These are phyloP conservation scores for Primulina eburnea DNA, from an alignment of 257 asterid genomes.

Conservation along the genomic window DNA sequence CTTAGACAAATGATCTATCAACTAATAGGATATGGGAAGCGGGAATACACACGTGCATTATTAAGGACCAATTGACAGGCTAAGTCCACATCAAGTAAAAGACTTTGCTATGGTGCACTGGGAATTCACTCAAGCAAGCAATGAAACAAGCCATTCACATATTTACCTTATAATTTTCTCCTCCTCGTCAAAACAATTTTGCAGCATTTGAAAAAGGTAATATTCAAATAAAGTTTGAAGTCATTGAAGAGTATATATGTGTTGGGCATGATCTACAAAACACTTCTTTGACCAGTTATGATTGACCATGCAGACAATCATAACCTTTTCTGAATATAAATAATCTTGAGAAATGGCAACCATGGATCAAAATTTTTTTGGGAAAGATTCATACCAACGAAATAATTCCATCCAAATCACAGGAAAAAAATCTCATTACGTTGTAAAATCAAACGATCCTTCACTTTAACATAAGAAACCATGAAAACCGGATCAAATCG, in stretches of 20 bases:
- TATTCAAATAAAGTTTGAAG: no score
- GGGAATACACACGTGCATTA: no score
- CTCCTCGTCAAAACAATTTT: background rate
- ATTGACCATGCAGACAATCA: background rate
- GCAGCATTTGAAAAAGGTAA: background rate
- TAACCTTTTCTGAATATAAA: background rate
- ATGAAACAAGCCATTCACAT: background rate
- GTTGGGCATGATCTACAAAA: background rate
- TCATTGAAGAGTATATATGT: background rate
- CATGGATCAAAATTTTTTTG: no score
- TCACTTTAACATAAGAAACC: background rate
- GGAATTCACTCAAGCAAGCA: background rate
- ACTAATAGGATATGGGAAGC: no score
- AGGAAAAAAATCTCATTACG: background rate
- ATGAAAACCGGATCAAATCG: background rate
- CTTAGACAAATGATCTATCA: no score
- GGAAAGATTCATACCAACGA: no score
- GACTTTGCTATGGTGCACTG: background rate
- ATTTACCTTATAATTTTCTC: background rate
- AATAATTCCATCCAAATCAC: background rate
- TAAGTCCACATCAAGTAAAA: no score
- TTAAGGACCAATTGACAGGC: no score
- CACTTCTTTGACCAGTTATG: no score
- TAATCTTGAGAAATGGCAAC: background rate
- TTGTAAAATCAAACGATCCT: background rate